A percentile compares a stretch with the other conserved stretches of the same genome.
Evolutionary conservation across 352 stramenopile species (phyloP).

Genomic region (Globisporangium camurandrum): DNA sequence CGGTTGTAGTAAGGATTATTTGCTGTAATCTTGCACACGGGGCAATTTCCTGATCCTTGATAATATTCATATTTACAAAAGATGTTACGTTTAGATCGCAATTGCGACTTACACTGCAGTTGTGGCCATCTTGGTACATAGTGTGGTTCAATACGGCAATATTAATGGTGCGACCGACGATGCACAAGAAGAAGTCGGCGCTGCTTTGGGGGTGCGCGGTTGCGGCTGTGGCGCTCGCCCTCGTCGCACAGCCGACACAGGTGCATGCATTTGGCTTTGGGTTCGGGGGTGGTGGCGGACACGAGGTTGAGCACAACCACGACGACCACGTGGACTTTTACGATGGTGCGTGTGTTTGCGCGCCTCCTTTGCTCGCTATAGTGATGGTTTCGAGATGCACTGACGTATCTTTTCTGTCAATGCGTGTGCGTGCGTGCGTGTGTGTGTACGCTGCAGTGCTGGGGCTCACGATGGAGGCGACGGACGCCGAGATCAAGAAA

Average conservation of each 20-base stretch:
- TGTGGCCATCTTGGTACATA: no score
- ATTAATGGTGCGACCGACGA: constrained; percentile 4
- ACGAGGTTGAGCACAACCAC: constrained; percentile 31
- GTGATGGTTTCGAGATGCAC: no score
- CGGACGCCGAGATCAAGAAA: constrained; percentile 91
- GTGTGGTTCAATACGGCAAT: no score
- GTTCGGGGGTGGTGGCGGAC: constrained; percentile 28
- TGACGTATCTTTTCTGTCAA: neutral
- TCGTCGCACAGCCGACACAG: constrained; percentile 27
- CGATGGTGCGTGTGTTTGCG: constrained; percentile 27
- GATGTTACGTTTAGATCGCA: no score
- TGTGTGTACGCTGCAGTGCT: constrained; percentile 29
- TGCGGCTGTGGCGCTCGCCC: constrained; percentile 13
- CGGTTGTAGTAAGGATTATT: no score
- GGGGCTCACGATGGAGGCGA: constrained; percentile 72
- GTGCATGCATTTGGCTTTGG: constrained; percentile 38
- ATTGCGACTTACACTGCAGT: no score
- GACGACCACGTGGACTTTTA: constrained; percentile 72
- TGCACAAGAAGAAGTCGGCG: constrained; percentile 13
- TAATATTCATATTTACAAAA: no score
- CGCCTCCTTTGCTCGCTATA: neutral
- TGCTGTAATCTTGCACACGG: no score
- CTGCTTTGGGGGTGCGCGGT: constrained; percentile 20
- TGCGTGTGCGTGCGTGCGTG: neutral
- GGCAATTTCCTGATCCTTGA: no score